These are phyloP conservation scores for Cladosporium sp. DNA, from an alignment of 2,329 filamentous ascomycete species.

Conservation along the genomic window DNA sequence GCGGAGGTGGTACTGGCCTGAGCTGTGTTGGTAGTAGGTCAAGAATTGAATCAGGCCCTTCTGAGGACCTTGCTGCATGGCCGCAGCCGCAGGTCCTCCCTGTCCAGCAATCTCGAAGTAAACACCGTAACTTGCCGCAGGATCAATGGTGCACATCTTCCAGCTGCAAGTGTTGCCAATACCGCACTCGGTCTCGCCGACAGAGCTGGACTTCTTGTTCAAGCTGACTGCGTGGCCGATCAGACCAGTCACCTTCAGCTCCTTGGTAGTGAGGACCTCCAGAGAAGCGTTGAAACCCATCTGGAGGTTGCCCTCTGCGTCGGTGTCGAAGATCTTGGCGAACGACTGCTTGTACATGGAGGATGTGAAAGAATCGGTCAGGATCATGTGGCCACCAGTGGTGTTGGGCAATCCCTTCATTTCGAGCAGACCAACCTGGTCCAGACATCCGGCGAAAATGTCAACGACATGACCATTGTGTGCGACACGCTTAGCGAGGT, in stretches of 20 bases:
- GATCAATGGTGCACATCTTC: conserved; percentile 99
- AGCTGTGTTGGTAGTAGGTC: conserved; percentile 97
- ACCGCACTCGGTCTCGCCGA: conserved; percentile 96
- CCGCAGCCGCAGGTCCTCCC: conserved; percentile 65
- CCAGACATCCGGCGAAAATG: conserved; percentile 94
- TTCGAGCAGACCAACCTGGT: conserved; percentile 93
- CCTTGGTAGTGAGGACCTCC: conserved; percentile 95
- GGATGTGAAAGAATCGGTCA: conserved; percentile 97
- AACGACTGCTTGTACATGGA: conserved; percentile 99
- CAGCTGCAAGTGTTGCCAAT: conserved; percentile 98
- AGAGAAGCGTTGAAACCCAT: conserved; percentile 99
- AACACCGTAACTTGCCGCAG: conserved; percentile 86
- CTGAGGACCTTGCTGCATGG: conserved; percentile 81
- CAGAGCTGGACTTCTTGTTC: conserved; percentile 96
- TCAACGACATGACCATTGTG: conserved; percentile 98
- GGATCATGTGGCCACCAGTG: conserved; percentile 95
- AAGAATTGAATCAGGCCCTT: conserved; percentile 97
- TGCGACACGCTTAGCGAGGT: conserved; percentile 84
- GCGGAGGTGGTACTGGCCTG: conserved; percentile 90
- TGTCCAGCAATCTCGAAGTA: conserved; percentile 98
- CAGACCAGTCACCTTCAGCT: conserved; percentile 94
- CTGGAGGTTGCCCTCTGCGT: conserved; percentile 85
- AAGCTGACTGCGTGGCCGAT: conserved; percentile 95
- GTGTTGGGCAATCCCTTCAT: conserved; percentile 98
- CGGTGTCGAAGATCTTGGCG: conserved; percentile 94